Evolutionary conservation across 257 asterid species (phyloP), one percentile per base, ranked within the genome.

Genomic region (Plantago major): DNA sequence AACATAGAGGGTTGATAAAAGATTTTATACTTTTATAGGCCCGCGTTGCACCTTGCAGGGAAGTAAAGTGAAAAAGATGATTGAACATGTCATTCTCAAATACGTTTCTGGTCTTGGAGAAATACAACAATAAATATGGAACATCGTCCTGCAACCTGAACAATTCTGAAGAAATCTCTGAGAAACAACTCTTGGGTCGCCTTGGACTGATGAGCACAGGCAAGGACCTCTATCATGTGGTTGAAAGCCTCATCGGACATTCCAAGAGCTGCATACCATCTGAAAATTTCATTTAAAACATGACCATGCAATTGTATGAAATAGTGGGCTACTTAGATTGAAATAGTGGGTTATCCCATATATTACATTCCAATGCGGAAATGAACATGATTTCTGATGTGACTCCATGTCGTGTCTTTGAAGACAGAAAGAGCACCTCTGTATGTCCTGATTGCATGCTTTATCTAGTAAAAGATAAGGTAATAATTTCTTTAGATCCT

Each of bases 211-310:
- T 93, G 97, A 76, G 96, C 83, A 62, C 99, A 87, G 60, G 81
- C 75, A 81, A 93, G 79, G 74, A 93, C 94, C 81, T 89, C 92
- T 66, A 87, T 57, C 79, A 89, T 74, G 64, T 93, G 95, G 51
- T 82, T 84, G 58, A 87, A 77, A 67, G 96, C 96, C 84, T 87
- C 91, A 62, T 87, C 96, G 69, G 70, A 89, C 81, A 84, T 76
- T 67, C 99, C 99, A 75, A 93, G 87, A 66, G 69, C 63, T 54
- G 96, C 97, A 79, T 80, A 92, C 97, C 99, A 93, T 86, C 97
- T 93, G 94, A 71, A 74, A 77, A 50, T 46, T 71, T 66, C 70
- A 26, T 61, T 40, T 67, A 67, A 64, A 11, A 69, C 43, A 78
- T 74, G 65, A 68, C 53, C 70, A 67, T 28, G 64, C 40, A 60